phyloP scores from a whole-genome alignment of 768 basidiomycete genomes.

The Suillus discolor region DNA sequence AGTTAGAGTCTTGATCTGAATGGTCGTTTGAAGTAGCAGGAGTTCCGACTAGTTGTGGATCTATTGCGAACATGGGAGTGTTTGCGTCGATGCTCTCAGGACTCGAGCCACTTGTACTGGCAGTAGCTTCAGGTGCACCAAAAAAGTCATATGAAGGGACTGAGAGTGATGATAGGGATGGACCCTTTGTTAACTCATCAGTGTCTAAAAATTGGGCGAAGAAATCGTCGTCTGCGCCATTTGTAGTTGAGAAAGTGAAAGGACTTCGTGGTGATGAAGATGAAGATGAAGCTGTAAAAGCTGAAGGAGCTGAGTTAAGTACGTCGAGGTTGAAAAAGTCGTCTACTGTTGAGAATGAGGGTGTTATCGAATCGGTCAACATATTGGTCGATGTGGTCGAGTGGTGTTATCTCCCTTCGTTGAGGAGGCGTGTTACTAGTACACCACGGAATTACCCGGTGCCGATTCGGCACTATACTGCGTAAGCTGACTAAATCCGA shows the following conservation, averaged over 20 bases:
- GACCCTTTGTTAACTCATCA: constrained; percentile 38
- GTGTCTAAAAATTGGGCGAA: constrained; percentile 48
- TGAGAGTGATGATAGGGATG: constrained; percentile 28
- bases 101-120: constrained; percentile 28
- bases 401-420: constrained; percentile 1
- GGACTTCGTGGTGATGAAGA: constrained; percentile 47
- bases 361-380: constrained; percentile 14
- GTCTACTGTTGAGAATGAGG: constrained; percentile 38
- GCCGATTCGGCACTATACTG: not conserved
- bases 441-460: not conserved
- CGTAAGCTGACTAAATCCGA: not conserved
- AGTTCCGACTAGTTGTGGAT: constrained; percentile 76
- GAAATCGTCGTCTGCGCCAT: constrained; percentile 32
- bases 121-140: constrained; percentile 33
- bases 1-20: constrained; percentile 39
- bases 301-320: constrained; percentile 27
- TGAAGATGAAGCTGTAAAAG: constrained; percentile 34
- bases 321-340: constrained; percentile 73
- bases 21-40: constrained; percentile 48
- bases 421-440: constrained; percentile 1
- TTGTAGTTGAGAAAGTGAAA: constrained; percentile 33
- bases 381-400: constrained; percentile 15
- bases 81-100: constrained; percentile 18
- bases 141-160: constrained; percentile 44
- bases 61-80: constrained; percentile 52